Conservation (phyloP, 2,329 filamentous ascomycete genomes). For the Cadophora malorum region DNA sequence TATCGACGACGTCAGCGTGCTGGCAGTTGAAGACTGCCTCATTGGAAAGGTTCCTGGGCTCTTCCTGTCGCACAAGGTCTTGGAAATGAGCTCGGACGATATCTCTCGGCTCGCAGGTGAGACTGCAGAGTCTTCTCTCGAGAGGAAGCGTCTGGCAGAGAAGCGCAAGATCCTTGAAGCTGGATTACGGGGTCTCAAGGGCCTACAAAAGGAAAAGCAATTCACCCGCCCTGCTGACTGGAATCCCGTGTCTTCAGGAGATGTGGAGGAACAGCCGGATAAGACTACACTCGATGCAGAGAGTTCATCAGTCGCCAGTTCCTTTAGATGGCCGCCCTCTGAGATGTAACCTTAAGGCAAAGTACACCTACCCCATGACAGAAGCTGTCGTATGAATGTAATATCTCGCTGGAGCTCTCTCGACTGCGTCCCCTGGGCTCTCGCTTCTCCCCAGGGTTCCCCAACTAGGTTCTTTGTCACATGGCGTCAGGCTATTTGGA, state of each 20-base stretch:
- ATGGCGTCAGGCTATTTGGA: no score
- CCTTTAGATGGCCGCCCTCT: conserved; percentile 11
- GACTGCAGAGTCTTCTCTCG: conserved; percentile 16
- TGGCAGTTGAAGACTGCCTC: conserved; percentile 47
- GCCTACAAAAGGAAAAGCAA: conserved; percentile 17
- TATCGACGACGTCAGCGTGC: conserved; percentile 45
- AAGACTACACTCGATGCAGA: conserved; percentile 18
- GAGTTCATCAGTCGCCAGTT: conserved; percentile 18
- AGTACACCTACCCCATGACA: conserved; percentile 18
- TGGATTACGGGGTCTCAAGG: conserved; percentile 17
- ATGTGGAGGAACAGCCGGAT: conserved; percentile 14
- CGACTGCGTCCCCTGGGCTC: no score
- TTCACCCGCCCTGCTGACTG: conserved; percentile 17
- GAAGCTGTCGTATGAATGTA: no score
- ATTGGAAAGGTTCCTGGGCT: conserved; percentile 41
- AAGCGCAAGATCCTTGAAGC: conserved; percentile 16
- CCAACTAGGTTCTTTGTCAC: no score
- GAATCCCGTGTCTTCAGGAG: conserved; percentile 15
- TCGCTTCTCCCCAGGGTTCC: no score
- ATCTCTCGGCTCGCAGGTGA: conserved; percentile 37
- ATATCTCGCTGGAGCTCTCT: no score
- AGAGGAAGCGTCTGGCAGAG: conserved; percentile 17
- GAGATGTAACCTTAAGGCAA: conserved; percentile 10
- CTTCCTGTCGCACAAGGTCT: conserved; percentile 40
- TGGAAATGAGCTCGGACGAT: conserved; percentile 35